A percentile compares a stretch with the other conserved stretches of the same genome.
Evolutionary conservation across 2,329 filamentous ascomycete species (phyloP).

Genomic region (Alternaria sp.): DNA sequence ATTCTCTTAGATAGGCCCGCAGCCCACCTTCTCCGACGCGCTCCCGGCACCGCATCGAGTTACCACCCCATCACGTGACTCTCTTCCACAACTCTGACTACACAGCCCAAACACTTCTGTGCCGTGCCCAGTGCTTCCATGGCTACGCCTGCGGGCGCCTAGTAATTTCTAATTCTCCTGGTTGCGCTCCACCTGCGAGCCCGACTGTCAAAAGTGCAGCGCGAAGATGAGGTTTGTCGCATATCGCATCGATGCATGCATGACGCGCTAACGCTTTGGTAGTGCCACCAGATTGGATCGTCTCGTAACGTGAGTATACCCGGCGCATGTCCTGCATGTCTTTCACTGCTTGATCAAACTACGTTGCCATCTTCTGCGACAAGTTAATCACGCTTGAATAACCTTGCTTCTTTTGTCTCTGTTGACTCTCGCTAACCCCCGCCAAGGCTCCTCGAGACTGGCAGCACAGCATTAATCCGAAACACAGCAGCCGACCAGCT

Average conservation of each 20-base stretch:
- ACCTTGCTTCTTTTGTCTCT: not conserved
- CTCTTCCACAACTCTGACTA: slow-evolving; percentile 3
- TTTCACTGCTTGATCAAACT: not conserved
- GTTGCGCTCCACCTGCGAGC: slow-evolving; percentile 14
- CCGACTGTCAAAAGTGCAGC: slow-evolving; percentile 9
- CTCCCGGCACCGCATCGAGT: slow-evolving; percentile 35
- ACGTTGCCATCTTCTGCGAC: not conserved
- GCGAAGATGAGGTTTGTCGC: slow-evolving; percentile 41
- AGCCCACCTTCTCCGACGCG: slow-evolving; percentile 40
- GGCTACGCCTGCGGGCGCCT: slow-evolving; percentile 27
- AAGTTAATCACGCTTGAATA: not conserved
- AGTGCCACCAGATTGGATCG: slow-evolving; percentile 49
- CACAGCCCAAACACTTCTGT: not conserved
- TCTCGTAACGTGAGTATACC: slow-evolving; percentile 47
- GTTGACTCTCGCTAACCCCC: slow-evolving; percentile 28
- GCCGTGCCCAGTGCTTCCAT: slow-evolving; percentile 23
- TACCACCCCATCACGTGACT: slow-evolving; percentile 34
- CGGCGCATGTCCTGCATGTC: slow-evolving; percentile 9
- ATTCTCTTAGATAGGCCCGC: slow-evolving; percentile 36
- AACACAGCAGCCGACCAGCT: slow-evolving; percentile 97
- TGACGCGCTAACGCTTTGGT: slow-evolving; percentile 42
- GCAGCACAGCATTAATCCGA: slow-evolving; percentile 92
- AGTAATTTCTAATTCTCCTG: slow-evolving; percentile 36
- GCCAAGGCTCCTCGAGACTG: slow-evolving; percentile 88
- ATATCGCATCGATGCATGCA: slow-evolving; percentile 26